phyloP scores from a whole-genome alignment of 2,329 filamentous ascomycete genomes.

The Hawksworthiomyces lignivorus region DNA sequence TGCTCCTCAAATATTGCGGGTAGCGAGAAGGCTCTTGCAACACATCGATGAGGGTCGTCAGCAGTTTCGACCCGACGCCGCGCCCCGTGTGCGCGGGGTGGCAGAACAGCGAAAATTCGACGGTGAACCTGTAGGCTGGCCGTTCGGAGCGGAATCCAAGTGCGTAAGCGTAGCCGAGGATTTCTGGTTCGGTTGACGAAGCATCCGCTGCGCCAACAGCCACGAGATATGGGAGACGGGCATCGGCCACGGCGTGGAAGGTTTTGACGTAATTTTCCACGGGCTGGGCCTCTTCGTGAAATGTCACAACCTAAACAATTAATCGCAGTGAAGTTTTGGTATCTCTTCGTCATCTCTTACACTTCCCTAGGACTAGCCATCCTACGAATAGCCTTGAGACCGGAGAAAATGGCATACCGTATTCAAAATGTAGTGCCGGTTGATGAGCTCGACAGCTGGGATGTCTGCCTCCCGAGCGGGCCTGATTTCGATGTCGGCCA shows the following conservation, averaged over 20 bases:
- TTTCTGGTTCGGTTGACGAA: not conserved
- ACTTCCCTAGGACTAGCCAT: no score
- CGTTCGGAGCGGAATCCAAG: not conserved
- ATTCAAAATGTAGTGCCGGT: constrained; percentile 4
- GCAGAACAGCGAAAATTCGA: constrained; percentile 7
- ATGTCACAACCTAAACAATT: not conserved
- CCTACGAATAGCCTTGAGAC: no score
- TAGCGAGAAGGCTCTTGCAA: not conserved
- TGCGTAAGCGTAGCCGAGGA: constrained; percentile 1
- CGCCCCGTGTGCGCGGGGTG: constrained; percentile 1
- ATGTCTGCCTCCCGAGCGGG: constrained; percentile 8
- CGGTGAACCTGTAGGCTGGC: constrained; percentile 1
- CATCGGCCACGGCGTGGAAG: not conserved
- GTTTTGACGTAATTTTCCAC: not conserved
- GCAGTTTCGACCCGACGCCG: constrained; percentile 5
- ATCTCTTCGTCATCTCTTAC: no score
- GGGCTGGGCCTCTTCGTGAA: constrained; percentile 1
- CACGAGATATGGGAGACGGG: constrained; percentile 5
- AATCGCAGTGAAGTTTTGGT: no score
- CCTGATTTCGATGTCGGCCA: not conserved
- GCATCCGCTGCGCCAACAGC: not conserved
- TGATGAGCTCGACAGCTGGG: constrained; percentile 4
- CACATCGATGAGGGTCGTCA: not conserved
- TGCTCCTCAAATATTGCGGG: no score
- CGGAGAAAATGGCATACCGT: not conserved